These are phyloP conservation scores for Phytophthora sojae DNA, from an alignment of 352 stramenopile genomes.

Conservation along the genomic window DNA sequence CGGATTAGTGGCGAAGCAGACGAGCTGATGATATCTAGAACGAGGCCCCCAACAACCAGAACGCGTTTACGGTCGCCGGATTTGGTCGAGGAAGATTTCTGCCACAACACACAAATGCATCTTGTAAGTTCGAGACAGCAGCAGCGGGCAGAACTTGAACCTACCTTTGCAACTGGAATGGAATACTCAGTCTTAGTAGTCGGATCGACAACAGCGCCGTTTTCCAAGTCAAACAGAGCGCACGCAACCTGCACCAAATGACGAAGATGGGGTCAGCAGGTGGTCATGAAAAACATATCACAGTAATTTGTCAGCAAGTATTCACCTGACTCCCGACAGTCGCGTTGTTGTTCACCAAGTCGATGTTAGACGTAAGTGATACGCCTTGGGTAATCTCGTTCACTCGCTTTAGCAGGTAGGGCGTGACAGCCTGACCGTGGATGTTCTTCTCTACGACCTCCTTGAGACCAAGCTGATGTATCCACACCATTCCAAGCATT, in stretches of 20 bases:
- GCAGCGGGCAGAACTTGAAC: not conserved
- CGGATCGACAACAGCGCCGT: constrained; percentile 19
- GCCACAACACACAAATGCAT: constrained; percentile 4
- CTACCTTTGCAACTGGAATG: constrained; percentile 56
- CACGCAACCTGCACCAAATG: constrained; percentile 59
- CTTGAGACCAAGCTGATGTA: constrained; percentile 66
- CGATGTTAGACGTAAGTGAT: constrained; percentile 96
- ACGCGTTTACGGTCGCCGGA: constrained; percentile 45
- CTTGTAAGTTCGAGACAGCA: not conserved
- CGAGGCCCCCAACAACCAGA: constrained; percentile 87
- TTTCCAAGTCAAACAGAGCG: constrained; percentile 71
- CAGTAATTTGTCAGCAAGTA: not conserved
- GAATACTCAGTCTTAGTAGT: constrained; percentile 45
- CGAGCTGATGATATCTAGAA: constrained; percentile 89
- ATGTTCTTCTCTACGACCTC: constrained; percentile 90
- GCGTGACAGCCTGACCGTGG: constrained; percentile 95
- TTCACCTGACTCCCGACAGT: constrained; percentile 93
- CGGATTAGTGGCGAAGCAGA: constrained; percentile 72
- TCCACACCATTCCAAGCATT: not conserved
- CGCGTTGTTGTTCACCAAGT: constrained; percentile 97
- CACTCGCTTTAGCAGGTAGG: constrained; percentile 88
- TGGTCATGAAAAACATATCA: not conserved
- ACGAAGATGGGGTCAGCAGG: not conserved
- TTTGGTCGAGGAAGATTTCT: constrained; percentile 10
- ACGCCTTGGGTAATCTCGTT: constrained; percentile 95